Percentiles rank a stretch among this genome's conserved stretches.
phyloP scores from a whole-genome alignment of 140 eudicot genomes.

The Erigeron philadelphicus region DNA sequence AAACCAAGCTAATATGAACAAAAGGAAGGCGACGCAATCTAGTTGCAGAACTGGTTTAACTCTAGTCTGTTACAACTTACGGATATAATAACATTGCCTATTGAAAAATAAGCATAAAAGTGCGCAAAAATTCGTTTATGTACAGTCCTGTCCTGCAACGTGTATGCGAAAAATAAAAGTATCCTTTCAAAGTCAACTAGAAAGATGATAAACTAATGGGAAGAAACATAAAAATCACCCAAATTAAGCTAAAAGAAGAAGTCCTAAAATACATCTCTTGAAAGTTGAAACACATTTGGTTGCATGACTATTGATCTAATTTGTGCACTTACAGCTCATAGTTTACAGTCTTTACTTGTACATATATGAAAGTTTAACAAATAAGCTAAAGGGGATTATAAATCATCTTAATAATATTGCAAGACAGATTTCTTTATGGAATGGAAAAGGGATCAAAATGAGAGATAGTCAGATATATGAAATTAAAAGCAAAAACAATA shows the following conservation, averaged over 20 bases:
- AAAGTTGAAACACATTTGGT: conserved; percentile 26
- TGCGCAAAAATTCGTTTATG: not conserved
- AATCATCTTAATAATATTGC: not conserved
- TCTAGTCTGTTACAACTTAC: not conserved
- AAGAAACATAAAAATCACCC: not conserved
- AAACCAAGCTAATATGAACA: not conserved
- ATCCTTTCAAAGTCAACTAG: conserved; percentile 4
- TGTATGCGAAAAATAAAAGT: not conserved
- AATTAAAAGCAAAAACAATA: not conserved
- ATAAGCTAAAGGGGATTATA: not conserved
- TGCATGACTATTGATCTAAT: not conserved
- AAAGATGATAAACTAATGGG: conserved; percentile 2
- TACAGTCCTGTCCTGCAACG: not conserved
- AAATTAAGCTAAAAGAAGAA: not conserved
- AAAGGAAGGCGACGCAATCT: not conserved
- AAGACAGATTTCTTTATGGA: conserved; percentile 6
- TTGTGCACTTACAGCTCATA: conserved; percentile 15
- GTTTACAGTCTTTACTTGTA: not conserved
- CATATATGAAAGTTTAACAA: not conserved
- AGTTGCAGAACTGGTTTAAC: not conserved
- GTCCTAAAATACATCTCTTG: conserved; percentile 22
- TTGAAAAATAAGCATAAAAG: not conserved
- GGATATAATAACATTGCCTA: conserved; percentile 1
- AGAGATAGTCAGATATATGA: not conserved
- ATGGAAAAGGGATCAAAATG: not conserved